Evolutionary conservation across 345 rosid species (phyloP).

Genomic region (Lagerstroemia speciosa): DNA sequence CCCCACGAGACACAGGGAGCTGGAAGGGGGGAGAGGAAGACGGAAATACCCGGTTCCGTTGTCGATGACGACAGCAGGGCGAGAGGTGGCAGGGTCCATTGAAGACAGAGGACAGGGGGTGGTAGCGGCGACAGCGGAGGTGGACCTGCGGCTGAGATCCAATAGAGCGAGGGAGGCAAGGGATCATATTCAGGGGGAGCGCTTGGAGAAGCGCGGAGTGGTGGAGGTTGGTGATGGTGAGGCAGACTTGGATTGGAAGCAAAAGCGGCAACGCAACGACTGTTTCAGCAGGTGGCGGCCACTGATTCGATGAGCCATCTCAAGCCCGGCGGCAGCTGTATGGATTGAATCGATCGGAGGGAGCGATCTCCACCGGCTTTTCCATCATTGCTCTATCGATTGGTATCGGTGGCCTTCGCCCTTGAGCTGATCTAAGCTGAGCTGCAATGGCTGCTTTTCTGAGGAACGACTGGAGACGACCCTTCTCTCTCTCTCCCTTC

Average conservation of each 20-base stretch:
- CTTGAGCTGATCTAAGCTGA: neutral
- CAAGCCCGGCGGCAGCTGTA: neutral
- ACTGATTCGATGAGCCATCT: too few relatives aligned
- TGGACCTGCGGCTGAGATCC: conserved; percentile 60
- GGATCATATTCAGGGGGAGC: conserved; percentile 39
- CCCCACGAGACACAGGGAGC: neutral
- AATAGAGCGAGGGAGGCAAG: conserved; percentile 20
- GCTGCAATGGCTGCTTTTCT: conserved; percentile 6
- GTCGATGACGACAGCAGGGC: conserved; percentile 97
- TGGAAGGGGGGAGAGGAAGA: neutral
- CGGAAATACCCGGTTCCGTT: conserved; percentile 78
- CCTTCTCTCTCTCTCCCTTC: too few relatives aligned
- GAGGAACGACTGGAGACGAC: neutral
- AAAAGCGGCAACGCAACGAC: conserved; percentile 36
- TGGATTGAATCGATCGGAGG: neutral
- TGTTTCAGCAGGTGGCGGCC: neutral
- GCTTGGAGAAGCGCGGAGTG: conserved; percentile 25
- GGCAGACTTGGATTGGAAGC: conserved; percentile 38
- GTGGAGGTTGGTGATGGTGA: conserved; percentile 14
- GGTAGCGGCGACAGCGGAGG: conserved; percentile 9
- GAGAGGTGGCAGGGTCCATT: conserved; percentile 78
- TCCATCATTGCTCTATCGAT: neutral
- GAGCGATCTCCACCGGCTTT: neutral
- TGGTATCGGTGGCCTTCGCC: neutral
- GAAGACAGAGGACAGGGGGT: conserved; percentile 1